phyloP scores from a whole-genome alignment of 2,329 filamentous ascomycete species.

The Calonectria hongkongensis region DNA sequence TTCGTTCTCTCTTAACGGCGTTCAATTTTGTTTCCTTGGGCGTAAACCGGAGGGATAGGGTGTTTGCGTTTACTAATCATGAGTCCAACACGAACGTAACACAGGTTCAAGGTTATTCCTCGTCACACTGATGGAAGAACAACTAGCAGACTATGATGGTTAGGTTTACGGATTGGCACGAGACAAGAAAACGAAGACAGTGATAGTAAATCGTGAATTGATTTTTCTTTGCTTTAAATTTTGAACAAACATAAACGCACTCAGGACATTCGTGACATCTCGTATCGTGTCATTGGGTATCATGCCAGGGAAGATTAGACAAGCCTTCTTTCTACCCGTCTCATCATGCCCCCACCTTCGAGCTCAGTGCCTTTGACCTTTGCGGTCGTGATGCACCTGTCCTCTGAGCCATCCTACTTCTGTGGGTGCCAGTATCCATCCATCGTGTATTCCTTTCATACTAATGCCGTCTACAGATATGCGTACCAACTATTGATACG shows the following conservation, averaged over 20 bases:
- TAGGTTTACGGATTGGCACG: not conserved
- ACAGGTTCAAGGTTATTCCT: not conserved
- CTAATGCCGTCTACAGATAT: not conserved
- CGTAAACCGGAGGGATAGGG: too few relatives aligned
- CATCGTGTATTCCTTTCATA: not conserved
- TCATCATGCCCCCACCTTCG: conserved; percentile 21
- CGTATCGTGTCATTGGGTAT: conserved; percentile 39
- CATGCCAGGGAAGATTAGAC: conserved; percentile 23
- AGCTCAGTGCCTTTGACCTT: conserved; percentile 1
- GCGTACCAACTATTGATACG: not conserved
- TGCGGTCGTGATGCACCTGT: not conserved
- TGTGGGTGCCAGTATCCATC: not conserved
- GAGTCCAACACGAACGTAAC: too few relatives aligned
- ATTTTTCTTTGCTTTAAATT: conserved; percentile 31
- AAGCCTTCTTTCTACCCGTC: conserved; percentile 8
- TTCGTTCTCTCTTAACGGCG: too few relatives aligned
- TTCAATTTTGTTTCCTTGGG: too few relatives aligned
- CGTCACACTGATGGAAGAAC: not conserved
- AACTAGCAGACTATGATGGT: not conserved
- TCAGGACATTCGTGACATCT: conserved; percentile 29
- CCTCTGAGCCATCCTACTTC: not conserved
- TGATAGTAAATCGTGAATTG: conserved; percentile 17
- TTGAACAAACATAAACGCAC: conserved; percentile 27
- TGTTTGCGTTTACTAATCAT: too few relatives aligned
- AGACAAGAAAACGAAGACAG: not conserved